Base-by-base conservation (phyloP, 768 basidiomycete genomes). In the Pleurotus eryngii region DNA sequence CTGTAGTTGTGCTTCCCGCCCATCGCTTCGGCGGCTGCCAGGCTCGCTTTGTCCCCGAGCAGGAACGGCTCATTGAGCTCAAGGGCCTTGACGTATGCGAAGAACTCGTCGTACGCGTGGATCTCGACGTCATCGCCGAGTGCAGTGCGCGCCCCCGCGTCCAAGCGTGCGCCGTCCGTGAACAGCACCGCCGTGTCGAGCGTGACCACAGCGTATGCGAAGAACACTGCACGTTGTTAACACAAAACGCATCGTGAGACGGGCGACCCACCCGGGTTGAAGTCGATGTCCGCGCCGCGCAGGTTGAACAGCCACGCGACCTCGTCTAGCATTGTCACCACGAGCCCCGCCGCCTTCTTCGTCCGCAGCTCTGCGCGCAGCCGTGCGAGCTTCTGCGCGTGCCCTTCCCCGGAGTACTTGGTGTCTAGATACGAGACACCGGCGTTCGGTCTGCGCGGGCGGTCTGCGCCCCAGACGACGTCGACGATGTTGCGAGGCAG, bases 241-340 rank as follows among this genome's bases (percentile, higher is more conserved):
- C 42, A n/a, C 2, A 35, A 24, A 30, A 8, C 30, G 8, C 30
- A 35, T 7, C 30, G 30, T 7, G 30, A 35, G 6, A 57, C 71
- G 30, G 2, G 30, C 8, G 5, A 57, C 71, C 15, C 51, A 77
- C 78, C 79, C 58, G 79, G 79, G 58, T 97, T 98, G 73, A 81
- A 98, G 35, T 86, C 86, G 64, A 98, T 95, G 67, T 98, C 96
- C 2, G 86, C 82, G 1, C 95, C 95, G 60, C 96, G 86, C 30
- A 99, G 76, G 70, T 98, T 95, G 74, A 93, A 91, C 39, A 95
- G 67, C 94, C 94, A 98, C 0, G 93, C 94, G 49, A 96, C 85
- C 68, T 98, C 96, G 69, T 98, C 96, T 18, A 98, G 81, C 79
- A 89, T 86, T n/a, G 81, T 88, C 3, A 98, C 81, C 1, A 96